Evolutionary conservation across 2,329 filamentous ascomycete genomes (phyloP).

Genomic region (Phialemoniopsis sp.): DNA sequence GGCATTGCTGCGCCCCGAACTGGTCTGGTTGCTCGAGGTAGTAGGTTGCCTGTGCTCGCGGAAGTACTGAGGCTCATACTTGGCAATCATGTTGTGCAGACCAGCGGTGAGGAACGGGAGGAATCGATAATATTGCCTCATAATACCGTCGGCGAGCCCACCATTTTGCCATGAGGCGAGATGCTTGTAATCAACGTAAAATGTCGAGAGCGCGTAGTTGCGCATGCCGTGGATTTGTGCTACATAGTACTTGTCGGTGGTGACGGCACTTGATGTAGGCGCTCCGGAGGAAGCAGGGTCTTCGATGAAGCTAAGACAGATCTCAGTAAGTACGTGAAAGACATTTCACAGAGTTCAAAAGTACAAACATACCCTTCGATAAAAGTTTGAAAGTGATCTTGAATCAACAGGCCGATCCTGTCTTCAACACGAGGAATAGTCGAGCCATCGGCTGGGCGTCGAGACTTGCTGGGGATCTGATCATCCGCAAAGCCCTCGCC

Average conservation of each 20-base stretch:
- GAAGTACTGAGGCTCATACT: conserved; percentile 93
- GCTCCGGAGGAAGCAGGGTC: conserved; percentile 59
- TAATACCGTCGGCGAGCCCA: conserved; percentile 79
- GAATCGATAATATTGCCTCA: conserved; percentile 91
- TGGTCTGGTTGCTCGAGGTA: conserved; percentile 67
- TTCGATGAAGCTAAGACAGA: conserved; percentile 56
- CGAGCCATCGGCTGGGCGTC: conserved; percentile 36
- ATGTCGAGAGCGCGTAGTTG: conserved; percentile 71
- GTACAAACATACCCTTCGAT: conserved; percentile 62
- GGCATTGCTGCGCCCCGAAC: conserved; percentile 60
- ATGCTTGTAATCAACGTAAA: conserved; percentile 86
- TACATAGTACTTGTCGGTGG: conserved; percentile 79
- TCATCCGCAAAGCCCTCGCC: conserved; percentile 61
- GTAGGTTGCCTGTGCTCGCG: conserved; percentile 84
- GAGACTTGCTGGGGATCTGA: conserved; percentile 50
- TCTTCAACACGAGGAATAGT: conserved; percentile 72
- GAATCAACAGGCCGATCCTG: conserved; percentile 68
- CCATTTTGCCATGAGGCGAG: conserved; percentile 73
- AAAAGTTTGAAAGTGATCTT: conserved; percentile 75
- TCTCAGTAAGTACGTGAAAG: too few relatives aligned
- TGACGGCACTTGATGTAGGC: conserved; percentile 62
- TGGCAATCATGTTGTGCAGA: conserved; percentile 88
- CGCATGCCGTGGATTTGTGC: conserved; percentile 78
- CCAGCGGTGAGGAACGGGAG: conserved; percentile 85
- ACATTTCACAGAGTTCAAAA: too few relatives aligned